phyloP scores from a whole-genome alignment of 73 alveolate species.

The Stentor coeruleus region DNA sequence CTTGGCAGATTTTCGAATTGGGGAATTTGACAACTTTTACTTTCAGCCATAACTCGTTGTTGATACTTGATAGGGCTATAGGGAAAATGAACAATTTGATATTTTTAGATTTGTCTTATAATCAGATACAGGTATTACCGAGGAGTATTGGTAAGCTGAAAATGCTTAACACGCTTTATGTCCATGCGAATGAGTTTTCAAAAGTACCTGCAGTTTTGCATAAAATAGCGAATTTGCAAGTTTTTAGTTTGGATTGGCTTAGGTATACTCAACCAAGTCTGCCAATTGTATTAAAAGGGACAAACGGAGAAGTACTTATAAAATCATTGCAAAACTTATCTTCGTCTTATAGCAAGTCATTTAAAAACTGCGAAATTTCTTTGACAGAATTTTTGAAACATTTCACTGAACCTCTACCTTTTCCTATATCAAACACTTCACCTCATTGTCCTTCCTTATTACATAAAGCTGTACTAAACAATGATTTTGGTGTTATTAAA shows the following conservation, averaged over 20 bases:
- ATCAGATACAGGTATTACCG: background rate
- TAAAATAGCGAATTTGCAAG: slow-evolving; percentile 19
- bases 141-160: slow-evolving; percentile 20
- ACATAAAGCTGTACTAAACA: slow-evolving; percentile 41
- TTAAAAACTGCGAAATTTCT: slow-evolving; percentile 14
- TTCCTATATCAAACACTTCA: slow-evolving; percentile 16
- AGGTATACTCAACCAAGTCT: slow-evolving; percentile 40
- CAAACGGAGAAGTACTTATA: slow-evolving; percentile 21
- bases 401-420: slow-evolving; percentile 18
- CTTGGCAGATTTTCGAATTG: background rate
- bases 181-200: slow-evolving; percentile 32
- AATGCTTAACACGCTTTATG: slow-evolving; percentile 18
- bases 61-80: background rate
- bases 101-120: background rate
- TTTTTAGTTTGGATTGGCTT: slow-evolving; percentile 43
- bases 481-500: slow-evolving; percentile 47
- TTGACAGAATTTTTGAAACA: slow-evolving; percentile 29
- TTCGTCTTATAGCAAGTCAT: background rate
- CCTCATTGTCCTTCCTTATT: too few relatives aligned
- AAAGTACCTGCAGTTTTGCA: slow-evolving; percentile 30
- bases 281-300: slow-evolving; percentile 8
- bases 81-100: background rate
- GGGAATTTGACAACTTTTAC: background rate
- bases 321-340: slow-evolving; percentile 24
- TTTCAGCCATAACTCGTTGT: background rate